These are phyloP conservation scores for Cercospora citrullina DNA, from an alignment of 2,329 filamentous ascomycete genomes.

Conservation along the genomic window DNA sequence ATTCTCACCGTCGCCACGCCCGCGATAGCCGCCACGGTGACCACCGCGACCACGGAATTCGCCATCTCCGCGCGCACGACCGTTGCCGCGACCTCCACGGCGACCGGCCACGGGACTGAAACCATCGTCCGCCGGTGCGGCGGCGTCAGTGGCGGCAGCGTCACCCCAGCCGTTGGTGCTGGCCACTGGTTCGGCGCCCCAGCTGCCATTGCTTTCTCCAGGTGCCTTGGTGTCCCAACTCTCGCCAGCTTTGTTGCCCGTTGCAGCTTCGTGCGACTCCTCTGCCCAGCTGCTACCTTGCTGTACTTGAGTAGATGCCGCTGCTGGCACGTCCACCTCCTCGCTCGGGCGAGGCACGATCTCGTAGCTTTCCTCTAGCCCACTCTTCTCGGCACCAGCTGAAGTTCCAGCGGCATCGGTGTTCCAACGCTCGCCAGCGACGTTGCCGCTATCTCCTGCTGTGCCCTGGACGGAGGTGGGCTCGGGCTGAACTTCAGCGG, in stretches of 20 bases:
- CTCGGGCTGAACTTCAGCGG: slow-evolving; percentile 33
- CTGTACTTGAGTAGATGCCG: slow-evolving; percentile 57
- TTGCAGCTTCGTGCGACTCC: slow-evolving; percentile 50
- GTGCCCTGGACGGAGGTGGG: slow-evolving; percentile 39
- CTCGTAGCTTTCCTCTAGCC: slow-evolving; percentile 69
- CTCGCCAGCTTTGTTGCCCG: slow-evolving; percentile 37
- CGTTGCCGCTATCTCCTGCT: slow-evolving; percentile 48
- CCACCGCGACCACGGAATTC: slow-evolving; percentile 33
- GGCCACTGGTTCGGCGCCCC: slow-evolving; percentile 23
- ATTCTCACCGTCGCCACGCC: slow-evolving; percentile 40
- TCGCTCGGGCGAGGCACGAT: slow-evolving; percentile 70
- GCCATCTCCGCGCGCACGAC: slow-evolving; percentile 44
- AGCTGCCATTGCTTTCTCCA: slow-evolving; percentile 43
- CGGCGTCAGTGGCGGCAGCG: slow-evolving; percentile 31
- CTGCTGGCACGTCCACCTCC: slow-evolving; percentile 69
- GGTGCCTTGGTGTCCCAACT: slow-evolving; percentile 36
- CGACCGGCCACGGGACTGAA: slow-evolving; percentile 64
- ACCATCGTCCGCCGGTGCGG: slow-evolving; percentile 57
- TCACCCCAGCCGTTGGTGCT: slow-evolving; percentile 34
- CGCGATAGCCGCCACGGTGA: slow-evolving; percentile 25
- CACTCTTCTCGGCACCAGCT: slow-evolving; percentile 50
- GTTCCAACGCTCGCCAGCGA: slow-evolving; percentile 68
- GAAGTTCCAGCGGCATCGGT: slow-evolving; percentile 48
- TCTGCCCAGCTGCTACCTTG: slow-evolving; percentile 75
- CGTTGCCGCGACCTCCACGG: slow-evolving; percentile 41